These are phyloP conservation scores for Strobilomyces dryophilus DNA, from an alignment of 768 basidiomycete genomes.

Conservation along the genomic window DNA sequence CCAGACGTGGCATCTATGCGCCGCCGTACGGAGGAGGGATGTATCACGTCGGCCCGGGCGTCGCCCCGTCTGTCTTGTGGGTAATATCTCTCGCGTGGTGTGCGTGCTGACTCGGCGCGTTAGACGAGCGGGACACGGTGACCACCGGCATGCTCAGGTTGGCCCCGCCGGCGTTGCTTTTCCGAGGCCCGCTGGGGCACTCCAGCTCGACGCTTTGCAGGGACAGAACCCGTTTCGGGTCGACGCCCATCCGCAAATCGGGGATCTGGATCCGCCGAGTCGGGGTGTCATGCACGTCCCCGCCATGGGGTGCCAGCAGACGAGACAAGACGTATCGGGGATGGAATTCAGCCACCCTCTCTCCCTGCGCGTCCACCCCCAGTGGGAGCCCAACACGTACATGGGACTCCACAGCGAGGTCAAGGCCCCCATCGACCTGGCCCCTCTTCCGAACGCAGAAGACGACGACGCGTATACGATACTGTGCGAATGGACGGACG, in stretches of 20 bases:
- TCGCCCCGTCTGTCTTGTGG: neutral
- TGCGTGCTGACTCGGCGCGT: neutral
- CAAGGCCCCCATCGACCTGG: neutral
- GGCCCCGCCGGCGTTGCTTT: neutral
- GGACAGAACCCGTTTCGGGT: neutral
- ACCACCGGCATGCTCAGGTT: neutral
- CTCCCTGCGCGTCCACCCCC: neutral
- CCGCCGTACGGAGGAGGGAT: neutral
- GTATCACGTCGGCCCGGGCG: neutral
- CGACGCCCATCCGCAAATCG: neutral
- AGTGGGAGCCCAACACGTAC: neutral
- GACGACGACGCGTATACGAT: slow-evolving; percentile 1
- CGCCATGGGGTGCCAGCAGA: neutral
- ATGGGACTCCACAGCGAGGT: neutral
- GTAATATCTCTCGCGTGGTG: neutral
- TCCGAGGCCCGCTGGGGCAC: neutral
- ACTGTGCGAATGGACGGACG: slow-evolving; percentile 23
- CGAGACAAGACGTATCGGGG: slow-evolving; percentile 6
- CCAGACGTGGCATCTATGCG: neutral
- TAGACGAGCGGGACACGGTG: neutral
- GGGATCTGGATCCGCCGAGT: neutral
- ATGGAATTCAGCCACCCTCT: neutral
- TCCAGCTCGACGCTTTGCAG: neutral
- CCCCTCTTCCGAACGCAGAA: neutral
- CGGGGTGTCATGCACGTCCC: neutral